Conservation (phyloP, 2,329 filamentous ascomycete genomes). For the Mycogone perniciosa region DNA sequence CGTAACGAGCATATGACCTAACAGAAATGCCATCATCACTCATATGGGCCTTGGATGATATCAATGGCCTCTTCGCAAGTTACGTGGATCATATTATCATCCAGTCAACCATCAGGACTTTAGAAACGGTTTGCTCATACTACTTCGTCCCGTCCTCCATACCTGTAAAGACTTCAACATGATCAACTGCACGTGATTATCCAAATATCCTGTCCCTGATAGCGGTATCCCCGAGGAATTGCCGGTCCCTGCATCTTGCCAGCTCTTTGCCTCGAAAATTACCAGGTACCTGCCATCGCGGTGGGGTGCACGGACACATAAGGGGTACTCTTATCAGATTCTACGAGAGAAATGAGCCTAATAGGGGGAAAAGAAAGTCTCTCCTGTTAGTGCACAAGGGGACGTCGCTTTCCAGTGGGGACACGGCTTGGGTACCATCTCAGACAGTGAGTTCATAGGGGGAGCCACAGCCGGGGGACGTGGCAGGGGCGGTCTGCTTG, state of each 20-base stretch:
- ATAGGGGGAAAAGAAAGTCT: neutral
- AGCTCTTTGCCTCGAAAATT: neutral
- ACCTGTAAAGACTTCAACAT: neutral
- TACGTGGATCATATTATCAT: no score
- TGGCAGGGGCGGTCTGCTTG: constrained; percentile 13
- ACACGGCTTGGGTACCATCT: neutral
- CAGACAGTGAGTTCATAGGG: neutral
- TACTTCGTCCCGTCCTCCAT: no score
- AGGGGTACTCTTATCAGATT: neutral
- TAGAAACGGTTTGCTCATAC: neutral
- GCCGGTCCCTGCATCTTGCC: constrained; percentile 1
- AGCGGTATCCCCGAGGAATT: constrained; percentile 6
- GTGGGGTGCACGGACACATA: constrained; percentile 1
- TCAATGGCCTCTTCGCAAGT: no score
- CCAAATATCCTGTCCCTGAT: neutral
- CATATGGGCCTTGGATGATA: no score
- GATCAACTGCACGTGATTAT: neutral
- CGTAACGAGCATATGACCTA: no score
- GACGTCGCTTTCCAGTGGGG: neutral
- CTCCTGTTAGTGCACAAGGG: neutral
- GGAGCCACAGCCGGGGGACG: constrained; percentile 11
- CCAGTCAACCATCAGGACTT: neutral
- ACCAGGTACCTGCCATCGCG: constrained; percentile 8
- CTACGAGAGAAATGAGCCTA: neutral
- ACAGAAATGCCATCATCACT: no score